Conservation (phyloP, 2,329 filamentous ascomycete species). For the Trichoderma aggressivum region DNA sequence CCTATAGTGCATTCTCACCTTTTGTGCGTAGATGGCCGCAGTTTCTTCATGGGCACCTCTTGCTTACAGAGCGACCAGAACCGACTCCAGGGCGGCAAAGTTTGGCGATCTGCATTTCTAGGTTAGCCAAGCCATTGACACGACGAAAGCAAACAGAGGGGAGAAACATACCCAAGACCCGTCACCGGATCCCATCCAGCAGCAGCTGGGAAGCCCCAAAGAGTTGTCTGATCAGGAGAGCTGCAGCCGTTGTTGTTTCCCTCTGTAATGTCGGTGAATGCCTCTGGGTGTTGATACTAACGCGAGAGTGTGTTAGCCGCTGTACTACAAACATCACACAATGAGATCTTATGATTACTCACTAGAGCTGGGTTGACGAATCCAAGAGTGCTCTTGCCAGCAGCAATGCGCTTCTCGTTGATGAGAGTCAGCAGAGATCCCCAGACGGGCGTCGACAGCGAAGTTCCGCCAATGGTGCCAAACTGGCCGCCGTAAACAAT, state of each 20-base stretch:
- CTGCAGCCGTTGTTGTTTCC: not conserved
- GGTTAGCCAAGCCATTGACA: not conserved
- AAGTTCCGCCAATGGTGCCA: slow-evolving; percentile 46
- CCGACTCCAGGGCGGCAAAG: not conserved
- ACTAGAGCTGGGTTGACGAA: not conserved
- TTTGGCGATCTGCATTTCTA: not conserved
- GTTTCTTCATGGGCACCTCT: not conserved
- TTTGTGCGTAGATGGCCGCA: not conserved
- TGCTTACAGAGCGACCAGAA: not conserved
- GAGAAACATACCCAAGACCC: not conserved
- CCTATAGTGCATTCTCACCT: not conserved
- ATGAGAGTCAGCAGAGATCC: slow-evolving; percentile 30
- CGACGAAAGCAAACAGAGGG: not conserved
- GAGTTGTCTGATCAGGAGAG: not conserved
- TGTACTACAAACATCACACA: not conserved
- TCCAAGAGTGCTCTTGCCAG: slow-evolving; percentile 22
- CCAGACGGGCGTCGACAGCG: slow-evolving; percentile 32
- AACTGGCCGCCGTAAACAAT: slow-evolving; percentile 43
- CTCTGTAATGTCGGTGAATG: not conserved
- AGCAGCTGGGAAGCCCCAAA: not conserved
- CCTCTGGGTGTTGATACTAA: not conserved
- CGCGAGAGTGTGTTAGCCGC: not conserved
- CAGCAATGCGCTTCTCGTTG: slow-evolving; percentile 25
- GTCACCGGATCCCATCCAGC: slow-evolving; percentile 6
- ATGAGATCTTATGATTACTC: not conserved